Base-by-base conservation (phyloP, 148 eudicot species). In the Rhododendron williamsianum region DNA sequence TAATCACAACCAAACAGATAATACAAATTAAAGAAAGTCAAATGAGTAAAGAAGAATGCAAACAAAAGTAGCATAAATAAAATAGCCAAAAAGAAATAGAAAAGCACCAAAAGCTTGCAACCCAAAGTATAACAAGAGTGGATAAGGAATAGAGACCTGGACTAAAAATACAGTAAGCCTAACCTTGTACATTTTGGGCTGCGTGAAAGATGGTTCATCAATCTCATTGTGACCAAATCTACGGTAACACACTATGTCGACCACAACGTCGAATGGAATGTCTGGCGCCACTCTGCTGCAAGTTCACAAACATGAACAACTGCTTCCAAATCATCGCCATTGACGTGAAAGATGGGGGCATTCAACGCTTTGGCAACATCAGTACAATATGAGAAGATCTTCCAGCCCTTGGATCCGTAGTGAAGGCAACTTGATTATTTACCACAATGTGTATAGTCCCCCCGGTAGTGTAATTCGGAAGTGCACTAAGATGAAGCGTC, bases 151-250 rank as follows among this genome's bases (percentile, higher is more conserved):
- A 36, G 52, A 72, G 81, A 85, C 74, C 65, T 9, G 12, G 12
- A 58, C 65, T 58, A 58, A 58, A 79, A 54, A 83, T 63, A 56
- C 3, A 48, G 65, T 1, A 46, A 6, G 45, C 46, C 90, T 48
- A 80, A 94, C 98, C 98, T 96, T 86, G 87, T 93, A 93, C 98
- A 96, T 96, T 84, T 92, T 90, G 69, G 98, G 98, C 89, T 94
- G 98, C 7, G 98, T 96, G 86, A 96, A 96, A 81, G 96, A 94
- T 48, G 98, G 98, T 88, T 96, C 98, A 85, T 54, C 60, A 18
- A 54, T 54, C 60, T 54, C 60, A 54, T 54, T 54, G 21, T 54
- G 60, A 54, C 60, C 60, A 54, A 54, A 54, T 54, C 21, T 54
- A 54, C 60, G 60, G 60, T 54, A 54, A 54, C 60, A 54, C 60